These are phyloP conservation scores for Fusarium mexicanum DNA, from an alignment of 2,329 filamentous ascomycete genomes.

Conservation along the genomic window DNA sequence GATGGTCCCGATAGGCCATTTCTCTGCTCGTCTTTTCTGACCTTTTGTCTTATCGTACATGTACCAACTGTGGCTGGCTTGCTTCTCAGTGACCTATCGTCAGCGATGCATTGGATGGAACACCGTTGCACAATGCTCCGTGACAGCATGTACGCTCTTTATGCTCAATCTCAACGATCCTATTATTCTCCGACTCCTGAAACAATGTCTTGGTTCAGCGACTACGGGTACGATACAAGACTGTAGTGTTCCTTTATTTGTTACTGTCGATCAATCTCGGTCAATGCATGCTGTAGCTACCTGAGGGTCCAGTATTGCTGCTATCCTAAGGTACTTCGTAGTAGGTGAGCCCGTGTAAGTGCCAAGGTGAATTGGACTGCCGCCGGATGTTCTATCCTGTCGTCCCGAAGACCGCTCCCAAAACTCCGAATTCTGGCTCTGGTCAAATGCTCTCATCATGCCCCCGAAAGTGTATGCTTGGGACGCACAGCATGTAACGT, in stretches of 20 bases:
- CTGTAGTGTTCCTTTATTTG: background rate
- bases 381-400: background rate
- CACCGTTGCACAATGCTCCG: conserved; percentile 3
- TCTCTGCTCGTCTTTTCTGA: conserved; percentile 2
- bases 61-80: background rate
- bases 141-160: conserved; percentile 26
- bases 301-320: background rate
- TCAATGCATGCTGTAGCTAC: background rate
- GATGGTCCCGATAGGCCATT: conserved; percentile 38
- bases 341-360: background rate
- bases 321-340: background rate
- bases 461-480: background rate
- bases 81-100: conserved; percentile 14
- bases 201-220: conserved; percentile 25
- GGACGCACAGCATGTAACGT: background rate
- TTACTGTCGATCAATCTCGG: background rate
- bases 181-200: conserved; percentile 27
- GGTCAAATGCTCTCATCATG: background rate
- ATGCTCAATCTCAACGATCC: conserved; percentile 18
- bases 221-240: background rate
- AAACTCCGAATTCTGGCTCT: background rate
- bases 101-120: conserved; percentile 13
- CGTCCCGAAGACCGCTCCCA: background rate
- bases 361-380: background rate
- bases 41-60: conserved; percentile 24